phyloP scores from a whole-genome alignment of 305 asterid species.

The Withania somnifera region DNA sequence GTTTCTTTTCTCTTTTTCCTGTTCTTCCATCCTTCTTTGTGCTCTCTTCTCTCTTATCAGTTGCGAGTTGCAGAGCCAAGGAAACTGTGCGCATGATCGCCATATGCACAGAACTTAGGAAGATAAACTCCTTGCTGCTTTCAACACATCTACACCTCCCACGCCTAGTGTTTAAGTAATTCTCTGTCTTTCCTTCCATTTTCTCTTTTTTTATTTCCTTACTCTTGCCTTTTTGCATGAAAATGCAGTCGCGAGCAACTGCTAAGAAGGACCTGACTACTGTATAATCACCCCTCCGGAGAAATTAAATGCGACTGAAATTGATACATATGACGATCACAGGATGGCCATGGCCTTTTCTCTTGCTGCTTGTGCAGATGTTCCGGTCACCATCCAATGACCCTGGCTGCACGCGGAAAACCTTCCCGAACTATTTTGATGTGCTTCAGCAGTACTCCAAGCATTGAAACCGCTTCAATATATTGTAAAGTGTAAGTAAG shows the following conservation, averaged over 20 bases:
- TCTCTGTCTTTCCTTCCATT: neutral
- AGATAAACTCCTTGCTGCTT: slow-evolving; percentile 36
- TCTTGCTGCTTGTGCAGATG: slow-evolving; percentile 89
- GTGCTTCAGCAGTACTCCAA: slow-evolving; percentile 61
- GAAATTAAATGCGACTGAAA: slow-evolving; percentile 62
- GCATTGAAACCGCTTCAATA: slow-evolving; percentile 23
- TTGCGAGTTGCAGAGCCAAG: slow-evolving; percentile 99
- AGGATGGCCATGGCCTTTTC: slow-evolving; percentile 99
- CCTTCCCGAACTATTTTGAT: slow-evolving; percentile 82
- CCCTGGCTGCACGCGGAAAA: slow-evolving; percentile 88
- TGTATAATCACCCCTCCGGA: slow-evolving; percentile 88
- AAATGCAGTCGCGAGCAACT: slow-evolving; percentile 45
- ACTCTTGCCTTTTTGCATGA: neutral
- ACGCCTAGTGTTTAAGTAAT: neutral
- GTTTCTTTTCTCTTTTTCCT: neutral
- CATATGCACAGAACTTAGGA: slow-evolving; percentile 94
- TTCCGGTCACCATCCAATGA: slow-evolving; percentile 81
- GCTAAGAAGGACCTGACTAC: slow-evolving; percentile 92
- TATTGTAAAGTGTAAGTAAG: neutral
- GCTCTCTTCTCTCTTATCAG: slow-evolving; percentile 23
- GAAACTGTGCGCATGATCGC: slow-evolving; percentile 98
- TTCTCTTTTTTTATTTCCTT: neutral
- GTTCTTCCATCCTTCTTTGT: neutral
- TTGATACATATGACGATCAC: slow-evolving; percentile 90
- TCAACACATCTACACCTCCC: neutral